A percentile compares a stretch with the other conserved stretches of the same genome.
Conservation (phyloP, 1,139 yeast genomes). For the Hansenula sp. region DNA sequence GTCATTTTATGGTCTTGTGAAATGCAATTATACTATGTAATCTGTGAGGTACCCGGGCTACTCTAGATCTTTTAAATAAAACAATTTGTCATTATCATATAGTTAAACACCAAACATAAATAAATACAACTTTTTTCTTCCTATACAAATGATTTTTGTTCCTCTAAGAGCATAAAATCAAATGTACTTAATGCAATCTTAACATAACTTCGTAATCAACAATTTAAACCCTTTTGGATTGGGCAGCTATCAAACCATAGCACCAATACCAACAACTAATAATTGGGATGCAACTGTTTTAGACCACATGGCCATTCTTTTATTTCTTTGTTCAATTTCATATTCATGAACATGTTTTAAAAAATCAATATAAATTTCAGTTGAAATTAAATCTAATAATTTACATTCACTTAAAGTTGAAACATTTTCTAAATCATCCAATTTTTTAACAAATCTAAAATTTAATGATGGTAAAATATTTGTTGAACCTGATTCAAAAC, state of each 20-base stretch:
- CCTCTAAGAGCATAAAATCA: no score
- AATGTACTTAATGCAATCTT: no score
- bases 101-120: no score
- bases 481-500: conserved; percentile 8
- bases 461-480: conserved; percentile 25
- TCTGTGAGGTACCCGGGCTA: no score
- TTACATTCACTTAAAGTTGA: conserved; percentile 46
- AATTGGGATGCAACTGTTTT: conserved; percentile 58
- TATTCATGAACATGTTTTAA: conserved; percentile 46
- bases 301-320: conserved; percentile 52
- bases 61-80: no score
- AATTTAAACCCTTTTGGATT: background rate
- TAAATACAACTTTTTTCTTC: no score
- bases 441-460: conserved; percentile 53
- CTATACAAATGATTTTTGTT: no score
- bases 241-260: conserved; percentile 35
- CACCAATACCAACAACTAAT: conserved; percentile 55
- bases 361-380: conserved; percentile 56
- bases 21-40: no score
- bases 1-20: no score
- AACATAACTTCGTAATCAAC: background rate
- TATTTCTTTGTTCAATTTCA: conserved; percentile 39
- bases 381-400: conserved; percentile 48
- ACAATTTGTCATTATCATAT: no score
- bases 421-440: conserved; percentile 45